phyloP scores from a whole-genome alignment of 352 stramenopile species.

The Phytophthora agathidicida region DNA sequence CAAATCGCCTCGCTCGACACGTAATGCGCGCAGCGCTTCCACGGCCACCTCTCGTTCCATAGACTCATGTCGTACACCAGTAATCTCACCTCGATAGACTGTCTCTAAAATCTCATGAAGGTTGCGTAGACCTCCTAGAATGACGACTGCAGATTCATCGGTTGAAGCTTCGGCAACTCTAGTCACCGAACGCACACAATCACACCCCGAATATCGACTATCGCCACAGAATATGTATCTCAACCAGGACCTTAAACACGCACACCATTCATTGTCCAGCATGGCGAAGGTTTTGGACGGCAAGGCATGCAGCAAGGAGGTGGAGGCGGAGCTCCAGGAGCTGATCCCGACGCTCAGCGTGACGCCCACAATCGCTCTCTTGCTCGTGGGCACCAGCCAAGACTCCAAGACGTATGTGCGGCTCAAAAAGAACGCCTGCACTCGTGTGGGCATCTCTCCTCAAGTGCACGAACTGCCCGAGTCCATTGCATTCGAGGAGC shows the following conservation, averaged over 20 bases:
- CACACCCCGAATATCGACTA: too few species aligned
- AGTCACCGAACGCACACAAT: too few species aligned
- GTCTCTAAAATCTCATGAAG: too few species aligned
- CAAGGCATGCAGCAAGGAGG: slow-evolving; percentile 84
- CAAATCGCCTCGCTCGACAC: too few species aligned
- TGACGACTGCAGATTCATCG: too few species aligned
- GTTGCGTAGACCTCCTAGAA: too few species aligned
- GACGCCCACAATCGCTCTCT: slow-evolving; percentile 91
- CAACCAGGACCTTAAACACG: slow-evolving; percentile 5
- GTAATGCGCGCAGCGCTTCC: too few species aligned
- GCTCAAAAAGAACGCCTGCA: slow-evolving; percentile 99
- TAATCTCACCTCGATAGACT: too few species aligned
- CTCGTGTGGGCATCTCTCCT: slow-evolving; percentile 91
- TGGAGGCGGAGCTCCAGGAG: slow-evolving; percentile 87
- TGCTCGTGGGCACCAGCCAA: slow-evolving; percentile 93
- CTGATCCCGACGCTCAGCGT: slow-evolving; percentile 54
- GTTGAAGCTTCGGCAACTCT: too few species aligned
- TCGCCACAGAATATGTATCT: too few species aligned
- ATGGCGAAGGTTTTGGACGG: slow-evolving; percentile 72
- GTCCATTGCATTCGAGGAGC: slow-evolving; percentile 47
- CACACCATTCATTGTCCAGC: slow-evolving; percentile 4
- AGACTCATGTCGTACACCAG: too few species aligned
- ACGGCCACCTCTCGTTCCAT: too few species aligned
- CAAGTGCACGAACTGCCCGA: slow-evolving; percentile 76
- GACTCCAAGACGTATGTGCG: slow-evolving; percentile 97